Conservation (phyloP, 371 early-diverging fungal genomes). For the Rhizopus arrhizus region DNA sequence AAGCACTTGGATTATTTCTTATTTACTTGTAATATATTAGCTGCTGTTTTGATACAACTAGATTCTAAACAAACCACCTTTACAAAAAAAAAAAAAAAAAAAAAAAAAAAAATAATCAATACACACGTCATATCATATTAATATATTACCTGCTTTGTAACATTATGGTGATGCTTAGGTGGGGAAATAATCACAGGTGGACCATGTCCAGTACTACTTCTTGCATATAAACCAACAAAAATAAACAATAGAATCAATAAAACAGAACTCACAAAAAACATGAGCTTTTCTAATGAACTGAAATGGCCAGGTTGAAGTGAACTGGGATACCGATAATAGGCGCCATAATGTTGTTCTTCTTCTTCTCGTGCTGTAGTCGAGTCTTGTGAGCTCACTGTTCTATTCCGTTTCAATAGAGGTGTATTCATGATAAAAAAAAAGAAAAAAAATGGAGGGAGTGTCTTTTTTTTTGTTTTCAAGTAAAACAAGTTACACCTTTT, state of each 20-base stretch:
- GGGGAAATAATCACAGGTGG: slow-evolving; percentile 22
- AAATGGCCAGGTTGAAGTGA: slow-evolving; percentile 52
- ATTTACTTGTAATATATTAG: slow-evolving; percentile 45
- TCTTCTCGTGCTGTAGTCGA: slow-evolving; percentile 8
- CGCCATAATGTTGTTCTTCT: slow-evolving; percentile 23
- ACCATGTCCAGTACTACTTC: slow-evolving; percentile 31
- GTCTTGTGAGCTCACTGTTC: not conserved
- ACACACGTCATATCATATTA: not conserved
- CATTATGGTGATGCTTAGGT: slow-evolving; percentile 24
- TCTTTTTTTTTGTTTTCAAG: too few species aligned
- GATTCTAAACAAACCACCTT: slow-evolving; percentile 28
- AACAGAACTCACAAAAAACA: slow-evolving; percentile 46
- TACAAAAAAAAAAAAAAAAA: not conserved
- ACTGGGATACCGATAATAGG: slow-evolving; percentile 40
- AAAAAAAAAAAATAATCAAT: not conserved
- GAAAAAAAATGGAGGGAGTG: not conserved
- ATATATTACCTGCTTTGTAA: slow-evolving; percentile 12
- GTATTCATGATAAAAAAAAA: not conserved
- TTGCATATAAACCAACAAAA: slow-evolving; percentile 49
- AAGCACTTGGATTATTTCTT: not conserved
- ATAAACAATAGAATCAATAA: slow-evolving; percentile 44
- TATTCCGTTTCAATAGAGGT: slow-evolving; percentile 1
- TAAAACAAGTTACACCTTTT: not conserved
- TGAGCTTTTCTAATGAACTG: slow-evolving; percentile 49
- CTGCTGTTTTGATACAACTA: slow-evolving; percentile 54